Conservation (phyloP, 768 basidiomycete genomes). For the Lactifluus piperatus region DNA sequence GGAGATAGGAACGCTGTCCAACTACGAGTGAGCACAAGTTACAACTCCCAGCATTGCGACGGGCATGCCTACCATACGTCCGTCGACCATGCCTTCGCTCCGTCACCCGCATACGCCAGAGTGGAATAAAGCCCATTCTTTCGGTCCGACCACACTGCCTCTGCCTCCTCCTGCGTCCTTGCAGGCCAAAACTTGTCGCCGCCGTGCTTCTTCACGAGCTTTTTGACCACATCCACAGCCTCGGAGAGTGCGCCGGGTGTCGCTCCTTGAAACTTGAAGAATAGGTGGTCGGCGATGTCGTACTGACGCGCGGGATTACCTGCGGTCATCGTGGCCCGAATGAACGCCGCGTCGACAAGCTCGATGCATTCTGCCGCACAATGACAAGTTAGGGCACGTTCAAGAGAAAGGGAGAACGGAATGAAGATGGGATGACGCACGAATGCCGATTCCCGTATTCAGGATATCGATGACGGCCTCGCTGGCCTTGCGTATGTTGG, state of each 20-base stretch:
- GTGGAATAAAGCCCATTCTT: slow-evolving; percentile 57
- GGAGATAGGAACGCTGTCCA: slow-evolving; percentile 49
- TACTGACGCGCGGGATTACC: slow-evolving; percentile 32
- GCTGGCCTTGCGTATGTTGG: slow-evolving; percentile 62
- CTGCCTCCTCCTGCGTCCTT: slow-evolving; percentile 52
- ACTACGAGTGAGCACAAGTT: background rate
- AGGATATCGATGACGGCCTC: slow-evolving; percentile 67
- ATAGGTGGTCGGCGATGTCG: slow-evolving; percentile 48
- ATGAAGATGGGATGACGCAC: slow-evolving; percentile 34
- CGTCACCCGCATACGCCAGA: slow-evolving; percentile 44
- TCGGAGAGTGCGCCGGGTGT: slow-evolving; percentile 50
- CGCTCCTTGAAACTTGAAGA: slow-evolving; percentile 83
- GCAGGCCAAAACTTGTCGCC: slow-evolving; percentile 63
- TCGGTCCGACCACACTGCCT: slow-evolving; percentile 63
- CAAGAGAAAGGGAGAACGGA: background rate
- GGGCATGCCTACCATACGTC: slow-evolving; percentile 59
- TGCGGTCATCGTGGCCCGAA: slow-evolving; percentile 50
- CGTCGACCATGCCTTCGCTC: slow-evolving; percentile 54
- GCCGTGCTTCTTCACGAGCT: slow-evolving; percentile 53
- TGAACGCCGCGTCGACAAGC: slow-evolving; percentile 64
- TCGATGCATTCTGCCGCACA: slow-evolving; percentile 65
- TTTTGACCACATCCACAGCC: slow-evolving; percentile 48
- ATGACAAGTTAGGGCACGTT: background rate
- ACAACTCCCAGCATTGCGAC: background rate
- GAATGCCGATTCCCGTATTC: slow-evolving; percentile 65